These are phyloP conservation scores for Wickerhamiella lipophila DNA, from an alignment of 805 yeast species.

Conservation along the genomic window DNA sequence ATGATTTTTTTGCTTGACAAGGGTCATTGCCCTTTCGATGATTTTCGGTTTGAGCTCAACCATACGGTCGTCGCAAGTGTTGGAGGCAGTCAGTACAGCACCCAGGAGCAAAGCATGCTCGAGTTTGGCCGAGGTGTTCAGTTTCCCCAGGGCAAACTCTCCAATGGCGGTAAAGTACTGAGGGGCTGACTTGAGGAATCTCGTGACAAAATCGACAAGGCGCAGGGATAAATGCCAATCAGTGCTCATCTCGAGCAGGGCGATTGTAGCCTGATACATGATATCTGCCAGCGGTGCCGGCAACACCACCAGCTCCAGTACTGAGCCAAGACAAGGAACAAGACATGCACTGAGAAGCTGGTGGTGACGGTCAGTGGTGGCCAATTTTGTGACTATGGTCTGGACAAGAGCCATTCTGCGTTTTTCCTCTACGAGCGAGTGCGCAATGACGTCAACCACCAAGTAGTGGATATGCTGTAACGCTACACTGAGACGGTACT, in stretches of 20 bases:
- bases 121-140: background rate
- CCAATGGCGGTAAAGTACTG: background rate
- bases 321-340: constrained; percentile 18
- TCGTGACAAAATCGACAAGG: constrained; percentile 11
- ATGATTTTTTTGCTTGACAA: constrained; percentile 12
- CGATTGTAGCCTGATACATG: constrained; percentile 18
- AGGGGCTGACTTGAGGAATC: constrained; percentile 16
- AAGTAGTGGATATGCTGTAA: constrained; percentile 12
- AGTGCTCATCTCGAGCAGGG: constrained; percentile 16
- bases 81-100: background rate
- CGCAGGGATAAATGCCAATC: constrained; percentile 7
- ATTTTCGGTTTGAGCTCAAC: constrained; percentile 14
- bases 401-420: constrained; percentile 15
- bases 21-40: constrained; percentile 11
- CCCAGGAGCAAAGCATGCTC: constrained; percentile 16
- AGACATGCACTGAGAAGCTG: constrained; percentile 3
- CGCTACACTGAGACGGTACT: constrained; percentile 12
- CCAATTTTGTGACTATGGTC: constrained; percentile 16
- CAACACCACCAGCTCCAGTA: constrained; percentile 14
- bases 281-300: constrained; percentile 13
- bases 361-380: constrained; percentile 14
- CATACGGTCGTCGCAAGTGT: constrained; percentile 7
- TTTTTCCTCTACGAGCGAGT: constrained; percentile 15
- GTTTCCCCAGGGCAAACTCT: background rate
- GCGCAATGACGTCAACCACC: constrained; percentile 15